These are phyloP conservation scores for Vanderwaltozyma yarrowii DNA, from an alignment of 805 yeast genomes.

Conservation along the genomic window DNA sequence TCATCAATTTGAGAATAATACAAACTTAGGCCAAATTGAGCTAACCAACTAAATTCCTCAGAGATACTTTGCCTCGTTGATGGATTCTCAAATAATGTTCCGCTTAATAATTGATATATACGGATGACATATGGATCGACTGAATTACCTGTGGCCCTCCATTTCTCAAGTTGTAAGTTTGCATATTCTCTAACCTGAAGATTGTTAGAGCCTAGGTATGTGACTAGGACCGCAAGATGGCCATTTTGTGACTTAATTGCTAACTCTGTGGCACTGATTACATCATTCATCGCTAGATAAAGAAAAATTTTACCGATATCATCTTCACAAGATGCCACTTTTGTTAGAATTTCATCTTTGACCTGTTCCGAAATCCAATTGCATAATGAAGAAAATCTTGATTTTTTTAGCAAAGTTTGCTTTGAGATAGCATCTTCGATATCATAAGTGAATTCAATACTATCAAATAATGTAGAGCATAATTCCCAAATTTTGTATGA, in stretches of 20 bases:
- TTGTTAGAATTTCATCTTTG: constrained; percentile 25
- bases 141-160: constrained; percentile 41
- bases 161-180: constrained; percentile 47
- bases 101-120: constrained; percentile 56
- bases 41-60: constrained; percentile 53
- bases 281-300: constrained; percentile 42
- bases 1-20: constrained; percentile 48
- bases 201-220: constrained; percentile 66
- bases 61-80: constrained; percentile 27
- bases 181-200: constrained; percentile 48
- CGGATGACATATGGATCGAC: constrained; percentile 44
- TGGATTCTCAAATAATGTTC: constrained; percentile 30
- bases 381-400: constrained; percentile 38
- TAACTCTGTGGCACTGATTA: constrained; percentile 48
- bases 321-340: constrained; percentile 28
- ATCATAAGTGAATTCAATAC: constrained; percentile 14
- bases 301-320: constrained; percentile 43
- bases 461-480: constrained; percentile 55
- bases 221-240: constrained; percentile 60
- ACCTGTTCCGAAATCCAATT: constrained; percentile 48
- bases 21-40: constrained; percentile 47
- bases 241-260: constrained; percentile 55
- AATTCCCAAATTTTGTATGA: constrained; percentile 40
- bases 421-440: constrained; percentile 16
- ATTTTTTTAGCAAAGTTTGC: constrained; percentile 22